Percentiles rank a stretch among this genome's conserved stretches.
These are phyloP conservation scores for Auricularia cornea DNA, from an alignment of 768 basidiomycete genomes.

Conservation along the genomic window DNA sequence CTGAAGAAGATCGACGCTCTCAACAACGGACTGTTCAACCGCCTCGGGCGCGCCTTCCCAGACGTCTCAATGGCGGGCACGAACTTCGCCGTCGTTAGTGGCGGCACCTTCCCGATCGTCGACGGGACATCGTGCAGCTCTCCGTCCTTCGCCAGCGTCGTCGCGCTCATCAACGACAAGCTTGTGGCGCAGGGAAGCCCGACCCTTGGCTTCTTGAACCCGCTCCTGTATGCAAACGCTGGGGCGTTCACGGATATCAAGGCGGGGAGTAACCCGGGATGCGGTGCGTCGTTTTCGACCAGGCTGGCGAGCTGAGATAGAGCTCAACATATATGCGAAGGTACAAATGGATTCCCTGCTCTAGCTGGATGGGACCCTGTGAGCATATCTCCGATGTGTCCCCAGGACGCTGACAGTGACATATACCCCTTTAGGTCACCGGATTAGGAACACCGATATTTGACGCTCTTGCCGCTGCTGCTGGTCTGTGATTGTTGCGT, in stretches of 20 bases:
- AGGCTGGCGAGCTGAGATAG: not conserved
- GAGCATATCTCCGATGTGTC: constrained; percentile 16
- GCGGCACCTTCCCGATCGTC: constrained; percentile 7
- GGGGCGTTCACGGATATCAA: constrained; percentile 38
- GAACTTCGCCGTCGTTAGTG: constrained; percentile 6
- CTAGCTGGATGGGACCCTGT: constrained; percentile 46
- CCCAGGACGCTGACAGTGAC: not conserved
- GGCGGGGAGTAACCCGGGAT: constrained; percentile 57
- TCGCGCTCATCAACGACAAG: constrained; percentile 24
- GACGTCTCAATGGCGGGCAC: constrained; percentile 13
- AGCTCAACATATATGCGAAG: constrained; percentile 15
- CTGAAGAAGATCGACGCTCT: constrained; percentile 1
- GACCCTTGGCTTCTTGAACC: constrained; percentile 32
- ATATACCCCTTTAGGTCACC: constrained; percentile 46
- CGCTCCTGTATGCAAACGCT: constrained; percentile 8
- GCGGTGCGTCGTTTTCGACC: constrained; percentile 26
- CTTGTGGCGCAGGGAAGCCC: constrained; percentile 19
- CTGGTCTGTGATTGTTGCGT: constrained; percentile 18
- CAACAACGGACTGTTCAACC: constrained; percentile 23
- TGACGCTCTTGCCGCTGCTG: constrained; percentile 36
- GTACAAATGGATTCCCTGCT: constrained; percentile 21
- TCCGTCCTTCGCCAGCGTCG: constrained; percentile 22
- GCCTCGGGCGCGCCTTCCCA: constrained; percentile 13
- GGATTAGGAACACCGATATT: constrained; percentile 59
- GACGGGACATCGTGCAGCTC: constrained; percentile 9